Conservation (phyloP, 1,284 basidiomycete genomes). For the Flammula alnicola region DNA sequence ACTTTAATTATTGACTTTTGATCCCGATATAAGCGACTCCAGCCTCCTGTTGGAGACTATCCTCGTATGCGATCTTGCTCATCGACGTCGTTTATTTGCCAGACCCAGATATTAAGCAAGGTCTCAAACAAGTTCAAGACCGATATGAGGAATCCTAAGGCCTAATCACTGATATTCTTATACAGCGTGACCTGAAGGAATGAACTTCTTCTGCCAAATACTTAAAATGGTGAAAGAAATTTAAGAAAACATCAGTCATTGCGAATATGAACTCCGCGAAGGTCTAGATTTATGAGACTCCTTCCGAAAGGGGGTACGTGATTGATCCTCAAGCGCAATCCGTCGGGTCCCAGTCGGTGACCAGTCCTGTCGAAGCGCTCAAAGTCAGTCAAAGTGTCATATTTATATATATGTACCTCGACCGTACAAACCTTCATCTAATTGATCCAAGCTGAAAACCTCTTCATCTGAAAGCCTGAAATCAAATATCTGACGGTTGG, state of each 20-base stretch:
- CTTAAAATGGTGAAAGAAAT: too few relatives aligned
- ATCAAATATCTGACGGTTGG: conserved; percentile 63
- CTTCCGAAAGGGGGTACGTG: not conserved
- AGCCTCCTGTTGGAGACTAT: not conserved
- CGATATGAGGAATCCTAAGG: too few relatives aligned
- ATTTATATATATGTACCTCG: not conserved
- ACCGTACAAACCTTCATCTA: conserved; percentile 61
- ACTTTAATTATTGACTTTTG: conserved; percentile 16
- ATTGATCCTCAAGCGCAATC: conserved; percentile 34
- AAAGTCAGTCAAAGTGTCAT: not conserved
- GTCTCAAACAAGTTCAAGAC: too few relatives aligned
- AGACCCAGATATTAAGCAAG: too few relatives aligned
- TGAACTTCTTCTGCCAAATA: too few relatives aligned
- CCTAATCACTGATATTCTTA: too few relatives aligned
- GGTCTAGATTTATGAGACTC: too few relatives aligned
- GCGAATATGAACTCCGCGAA: too few relatives aligned
- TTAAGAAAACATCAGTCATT: too few relatives aligned
- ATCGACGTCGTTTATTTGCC: too few relatives aligned
- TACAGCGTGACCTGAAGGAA: too few relatives aligned
- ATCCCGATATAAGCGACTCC: conserved; percentile 19
- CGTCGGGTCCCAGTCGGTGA: conserved; percentile 60
- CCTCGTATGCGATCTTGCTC: too few relatives aligned
- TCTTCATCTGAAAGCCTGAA: conserved; percentile 60
- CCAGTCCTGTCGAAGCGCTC: conserved; percentile 37
- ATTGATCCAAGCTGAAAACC: conserved; percentile 50